Percentiles rank a stretch among this genome's conserved stretches.
Evolutionary conservation across 1,139 yeast species (phyloP).

Genomic region (Debaryomyces singareniensis): DNA sequence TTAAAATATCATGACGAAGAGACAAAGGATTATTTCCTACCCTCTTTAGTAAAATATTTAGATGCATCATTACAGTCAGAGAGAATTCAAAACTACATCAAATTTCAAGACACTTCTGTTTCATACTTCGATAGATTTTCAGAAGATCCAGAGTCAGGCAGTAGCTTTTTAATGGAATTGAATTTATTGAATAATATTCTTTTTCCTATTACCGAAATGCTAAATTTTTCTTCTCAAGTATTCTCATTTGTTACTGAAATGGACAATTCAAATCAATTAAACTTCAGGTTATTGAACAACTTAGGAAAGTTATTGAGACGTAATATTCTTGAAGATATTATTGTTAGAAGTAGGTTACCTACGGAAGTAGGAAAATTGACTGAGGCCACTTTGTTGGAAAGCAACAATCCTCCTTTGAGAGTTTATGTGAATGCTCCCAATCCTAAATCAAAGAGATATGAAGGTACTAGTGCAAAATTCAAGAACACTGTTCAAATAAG

Average conservation of each 20-base stretch:
- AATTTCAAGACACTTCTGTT: constrained; percentile 8
- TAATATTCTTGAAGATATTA: constrained; percentile 50
- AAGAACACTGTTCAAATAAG: constrained; percentile 58
- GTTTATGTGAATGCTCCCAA: constrained; percentile 25
- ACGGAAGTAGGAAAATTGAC: constrained; percentile 42
- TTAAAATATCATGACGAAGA: constrained; percentile 53
- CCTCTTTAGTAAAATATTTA: constrained; percentile 13
- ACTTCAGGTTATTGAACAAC: constrained; percentile 16
- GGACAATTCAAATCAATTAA: constrained; percentile 23
- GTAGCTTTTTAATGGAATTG: constrained; percentile 26
- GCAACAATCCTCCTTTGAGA: constrained; percentile 30
- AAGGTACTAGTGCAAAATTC: constrained; percentile 45
- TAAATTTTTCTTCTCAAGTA: constrained; percentile 42
- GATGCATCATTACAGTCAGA: constrained; percentile 10
- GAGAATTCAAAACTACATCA: constrained; percentile 13
- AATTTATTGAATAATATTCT: constrained; percentile 33
- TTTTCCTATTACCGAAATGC: constrained; percentile 44
- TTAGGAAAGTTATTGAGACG: constrained; percentile 44
- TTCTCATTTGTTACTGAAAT: constrained; percentile 36
- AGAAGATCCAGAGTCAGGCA: constrained; percentile 21
- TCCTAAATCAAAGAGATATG: constrained; percentile 24
- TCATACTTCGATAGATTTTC: constrained; percentile 25
- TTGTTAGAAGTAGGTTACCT: constrained; percentile 43
- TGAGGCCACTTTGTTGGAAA: constrained; percentile 17
- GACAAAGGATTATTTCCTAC: constrained; percentile 44